These are phyloP conservation scores for Fusarium anguioides DNA, from an alignment of 2,329 filamentous ascomycete genomes.

Conservation along the genomic window DNA sequence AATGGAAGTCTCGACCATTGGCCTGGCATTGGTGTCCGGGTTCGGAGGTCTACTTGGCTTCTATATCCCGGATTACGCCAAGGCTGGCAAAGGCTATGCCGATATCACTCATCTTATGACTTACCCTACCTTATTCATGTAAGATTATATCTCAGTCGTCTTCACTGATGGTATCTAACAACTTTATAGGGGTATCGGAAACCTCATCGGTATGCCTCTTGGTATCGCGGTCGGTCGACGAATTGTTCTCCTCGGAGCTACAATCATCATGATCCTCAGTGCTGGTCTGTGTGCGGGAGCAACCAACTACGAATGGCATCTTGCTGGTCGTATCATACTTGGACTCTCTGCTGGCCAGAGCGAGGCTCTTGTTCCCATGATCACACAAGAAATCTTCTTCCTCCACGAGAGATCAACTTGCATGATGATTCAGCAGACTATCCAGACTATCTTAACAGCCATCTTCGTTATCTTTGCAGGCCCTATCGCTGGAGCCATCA, in stretches of 20 bases:
- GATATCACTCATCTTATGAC: slow-evolving; percentile 25
- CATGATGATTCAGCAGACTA: slow-evolving; percentile 40
- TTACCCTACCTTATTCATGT: slow-evolving; percentile 21
- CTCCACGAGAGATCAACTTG: slow-evolving; percentile 34
- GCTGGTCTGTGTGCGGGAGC: slow-evolving; percentile 31
- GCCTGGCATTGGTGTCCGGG: slow-evolving; percentile 13
- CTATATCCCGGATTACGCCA: slow-evolving; percentile 13
- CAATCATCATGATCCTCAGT: slow-evolving; percentile 36
- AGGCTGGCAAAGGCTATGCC: slow-evolving; percentile 15
- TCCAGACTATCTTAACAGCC: slow-evolving; percentile 33
- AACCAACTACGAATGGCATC: slow-evolving; percentile 39
- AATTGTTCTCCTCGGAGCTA: slow-evolving; percentile 36
- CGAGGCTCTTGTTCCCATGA: slow-evolving; percentile 27
- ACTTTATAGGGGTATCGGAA: slow-evolving; percentile 27
- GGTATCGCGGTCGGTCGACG: slow-evolving; percentile 38
- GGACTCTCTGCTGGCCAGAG: slow-evolving; percentile 38
- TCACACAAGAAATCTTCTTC: slow-evolving; percentile 39
- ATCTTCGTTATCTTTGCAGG: slow-evolving; percentile 18
- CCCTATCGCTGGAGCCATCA: slow-evolving; percentile 12
- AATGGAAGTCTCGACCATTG: slow-evolving; percentile 13
- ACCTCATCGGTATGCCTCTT: slow-evolving; percentile 39
- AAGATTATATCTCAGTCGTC: neutral
- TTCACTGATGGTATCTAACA: neutral
- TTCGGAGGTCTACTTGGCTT: slow-evolving; percentile 20
- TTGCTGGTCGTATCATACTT: slow-evolving; percentile 28